phyloP scores from a whole-genome alignment of 23 red algal species.

The Gracilaria caudata region DNA sequence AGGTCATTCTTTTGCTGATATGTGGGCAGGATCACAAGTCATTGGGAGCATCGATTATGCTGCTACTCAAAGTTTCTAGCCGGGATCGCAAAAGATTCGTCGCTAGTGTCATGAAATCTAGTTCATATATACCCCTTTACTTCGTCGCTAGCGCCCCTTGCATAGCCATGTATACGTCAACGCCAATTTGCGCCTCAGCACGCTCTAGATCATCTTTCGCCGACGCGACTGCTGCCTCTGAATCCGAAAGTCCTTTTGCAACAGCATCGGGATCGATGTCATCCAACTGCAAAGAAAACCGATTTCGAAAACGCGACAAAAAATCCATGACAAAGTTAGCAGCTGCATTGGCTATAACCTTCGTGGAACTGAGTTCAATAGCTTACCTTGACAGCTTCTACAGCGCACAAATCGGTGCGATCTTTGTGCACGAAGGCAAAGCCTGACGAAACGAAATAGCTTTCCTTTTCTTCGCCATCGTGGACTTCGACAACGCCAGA shows the following conservation, averaged over 20 bases:
- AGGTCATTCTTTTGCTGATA: neutral
- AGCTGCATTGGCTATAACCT: neutral
- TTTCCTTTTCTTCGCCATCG: conserved; percentile 73
- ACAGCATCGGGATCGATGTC: conserved; percentile 91
- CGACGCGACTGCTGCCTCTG: conserved; percentile 73
- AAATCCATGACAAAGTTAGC: neutral
- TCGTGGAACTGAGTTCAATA: neutral
- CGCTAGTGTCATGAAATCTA: neutral
- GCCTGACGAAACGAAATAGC: conserved; percentile 94
- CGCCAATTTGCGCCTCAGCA: conserved; percentile 94
- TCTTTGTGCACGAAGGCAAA: conserved; percentile 96
- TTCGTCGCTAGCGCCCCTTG: conserved; percentile 72
- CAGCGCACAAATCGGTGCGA: conserved; percentile 93
- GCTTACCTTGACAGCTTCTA: conserved; percentile 89
- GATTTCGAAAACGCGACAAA: neutral
- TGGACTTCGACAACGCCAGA: conserved; percentile 88
- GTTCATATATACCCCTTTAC: conserved; percentile 2
- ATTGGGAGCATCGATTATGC: neutral
- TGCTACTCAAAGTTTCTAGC: neutral
- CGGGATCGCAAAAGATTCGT: neutral
- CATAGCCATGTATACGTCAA: conserved; percentile 93
- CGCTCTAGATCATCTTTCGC: conserved; percentile 70
- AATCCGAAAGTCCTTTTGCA: conserved; percentile 72
- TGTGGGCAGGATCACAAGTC: neutral
- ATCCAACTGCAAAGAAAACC: conserved; percentile 39